A percentile compares a stretch with the other conserved stretches of the same genome.
Evolutionary conservation across 148 eudicot species (phyloP).

Genomic region (Fagopyrum homotropicum): DNA sequence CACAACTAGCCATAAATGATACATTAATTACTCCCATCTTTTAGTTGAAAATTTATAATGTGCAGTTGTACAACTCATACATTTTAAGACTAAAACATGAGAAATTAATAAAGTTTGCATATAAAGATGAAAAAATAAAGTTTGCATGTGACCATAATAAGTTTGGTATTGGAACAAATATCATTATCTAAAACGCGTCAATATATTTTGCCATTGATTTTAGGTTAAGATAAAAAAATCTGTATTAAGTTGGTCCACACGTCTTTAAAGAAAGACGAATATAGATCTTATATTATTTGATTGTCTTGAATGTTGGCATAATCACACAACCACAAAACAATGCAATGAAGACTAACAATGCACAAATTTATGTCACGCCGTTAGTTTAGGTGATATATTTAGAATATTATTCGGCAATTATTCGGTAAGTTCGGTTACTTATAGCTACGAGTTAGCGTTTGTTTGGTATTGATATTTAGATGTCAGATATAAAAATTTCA

Average conservation of each 20-base stretch:
- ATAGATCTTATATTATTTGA: background rate
- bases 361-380: background rate
- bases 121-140: background rate
- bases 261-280: background rate
- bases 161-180: background rate
- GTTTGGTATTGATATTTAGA: too few species aligned
- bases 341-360: background rate
- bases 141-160: slow-evolving; percentile 1
- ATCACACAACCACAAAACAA: background rate
- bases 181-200: background rate
- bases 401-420: too few species aligned
- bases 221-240: background rate
- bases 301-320: background rate
- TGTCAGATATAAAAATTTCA: too few species aligned
- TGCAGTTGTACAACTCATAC: background rate
- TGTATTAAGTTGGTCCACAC: background rate
- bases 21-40: background rate
- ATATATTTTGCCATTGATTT: background rate
- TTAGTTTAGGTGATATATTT: background rate
- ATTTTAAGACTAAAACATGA: background rate
- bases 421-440: too few species aligned
- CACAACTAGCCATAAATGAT: background rate
- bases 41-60: slow-evolving; percentile 7
- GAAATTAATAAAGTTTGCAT: slow-evolving; percentile 1
- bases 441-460: too few species aligned